Percentiles rank a stretch among this genome's conserved stretches.
Evolutionary conservation across 2,329 filamentous ascomycete species (phyloP).

Genomic region (Harringtonia aguacate): DNA sequence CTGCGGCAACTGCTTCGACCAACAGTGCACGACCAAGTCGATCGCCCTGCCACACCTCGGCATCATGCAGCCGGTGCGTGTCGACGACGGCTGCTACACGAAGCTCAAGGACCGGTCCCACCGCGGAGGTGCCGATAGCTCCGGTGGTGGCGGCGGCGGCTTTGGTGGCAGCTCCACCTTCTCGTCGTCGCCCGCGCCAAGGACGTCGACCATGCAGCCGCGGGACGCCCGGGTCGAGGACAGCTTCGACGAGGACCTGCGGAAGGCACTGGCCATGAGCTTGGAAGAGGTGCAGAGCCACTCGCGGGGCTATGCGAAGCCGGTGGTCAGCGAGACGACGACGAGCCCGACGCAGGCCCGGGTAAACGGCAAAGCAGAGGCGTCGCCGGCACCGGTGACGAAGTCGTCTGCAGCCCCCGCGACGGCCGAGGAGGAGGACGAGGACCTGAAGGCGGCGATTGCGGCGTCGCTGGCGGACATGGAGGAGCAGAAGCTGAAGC

Average conservation of each 20-base stretch:
- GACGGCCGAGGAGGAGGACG: constrained; percentile 67
- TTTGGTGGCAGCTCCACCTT: no score
- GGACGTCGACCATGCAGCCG: constrained; percentile 69
- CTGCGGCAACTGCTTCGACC: constrained; percentile 95
- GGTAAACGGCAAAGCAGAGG: constrained; percentile 24
- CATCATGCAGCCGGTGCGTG: constrained; percentile 80
- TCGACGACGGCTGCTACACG: constrained; percentile 90
- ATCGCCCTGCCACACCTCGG: constrained; percentile 85
- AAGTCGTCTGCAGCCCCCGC: constrained; percentile 7
- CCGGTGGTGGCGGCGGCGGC: constrained; percentile 28
- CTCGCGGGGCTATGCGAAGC: constrained; percentile 62
- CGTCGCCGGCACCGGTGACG: background rate
- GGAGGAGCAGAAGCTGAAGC: constrained; percentile 93
- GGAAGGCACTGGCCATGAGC: constrained; percentile 91
- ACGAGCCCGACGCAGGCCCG: constrained; percentile 9
- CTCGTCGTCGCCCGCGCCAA: constrained; percentile 49
- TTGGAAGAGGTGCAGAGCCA: constrained; percentile 81
- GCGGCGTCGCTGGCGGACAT: constrained; percentile 91
- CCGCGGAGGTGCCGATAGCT: constrained; percentile 21
- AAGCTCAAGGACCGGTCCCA: constrained; percentile 73
- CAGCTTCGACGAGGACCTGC: constrained; percentile 89
- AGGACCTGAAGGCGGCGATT: constrained; percentile 88
- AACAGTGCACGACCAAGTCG: constrained; percentile 83
- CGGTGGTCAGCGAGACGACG: constrained; percentile 12
- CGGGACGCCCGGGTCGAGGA: constrained; percentile 80